Evolutionary conservation across 805 yeast genomes (phyloP), one percentile per base, ranked within the genome.

Genomic region (Suhomyces xylopsoci): DNA sequence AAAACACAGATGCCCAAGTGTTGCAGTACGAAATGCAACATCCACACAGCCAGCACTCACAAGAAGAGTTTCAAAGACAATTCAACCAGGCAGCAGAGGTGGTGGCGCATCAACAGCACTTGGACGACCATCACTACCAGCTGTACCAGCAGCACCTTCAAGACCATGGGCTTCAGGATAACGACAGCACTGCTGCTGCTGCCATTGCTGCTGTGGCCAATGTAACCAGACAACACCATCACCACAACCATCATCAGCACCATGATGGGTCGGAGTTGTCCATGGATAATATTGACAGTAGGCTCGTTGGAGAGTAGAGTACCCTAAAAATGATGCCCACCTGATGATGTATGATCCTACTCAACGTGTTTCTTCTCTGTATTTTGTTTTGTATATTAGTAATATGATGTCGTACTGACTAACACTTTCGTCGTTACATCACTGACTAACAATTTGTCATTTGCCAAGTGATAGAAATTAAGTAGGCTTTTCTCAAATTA

Each of bases 241-340:
- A 67, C 17, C 63, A 64, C 48, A 64, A 60, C n/a, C 59, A 60
- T 40, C 59, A 59, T 40, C 59, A 56, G 40, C 64, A 61, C 48
- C 56, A 58, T 45, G 67, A 63, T 43, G 62, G 59, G 38, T 63
- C 63, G 34, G 76, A 70, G 43, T 64, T 75, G 52, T 66, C 76
- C 15, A 75, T 75, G 68, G 78, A 74, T 49, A 74, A 74, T 58
- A 74, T 75, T 51, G 80, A 75, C 57, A 70, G 75, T 55, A 64
- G 80, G 41, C 65, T 75, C 55, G 80, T 74, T 15, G 79, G 79
- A 15, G 79, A 73, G 51, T 74, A 62, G 55, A 1, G 46, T n/a
- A 43, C 30, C 17, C 5, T n/a, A 19, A 8, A 42, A 22, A 24
- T 42, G 25, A 24, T 24, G 24, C 45, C 45, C 45, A 22, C 47